Evolutionary conservation across 768 basidiomycete species (phyloP).

Genomic region (Suillus weaverae): DNA sequence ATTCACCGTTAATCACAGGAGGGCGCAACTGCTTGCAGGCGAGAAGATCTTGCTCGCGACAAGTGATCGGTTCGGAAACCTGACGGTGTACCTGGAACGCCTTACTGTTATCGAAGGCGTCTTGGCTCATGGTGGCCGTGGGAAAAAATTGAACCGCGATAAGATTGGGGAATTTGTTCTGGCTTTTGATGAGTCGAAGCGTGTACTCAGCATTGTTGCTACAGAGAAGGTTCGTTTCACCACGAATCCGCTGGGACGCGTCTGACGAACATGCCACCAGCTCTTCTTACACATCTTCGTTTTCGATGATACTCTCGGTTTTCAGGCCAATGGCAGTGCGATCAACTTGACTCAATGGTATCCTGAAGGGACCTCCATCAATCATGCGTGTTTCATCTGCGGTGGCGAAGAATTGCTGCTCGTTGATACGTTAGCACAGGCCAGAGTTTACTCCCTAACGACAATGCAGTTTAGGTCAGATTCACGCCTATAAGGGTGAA

Average conservation of each 20-base stretch:
- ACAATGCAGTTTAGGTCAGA: conserved; percentile 54
- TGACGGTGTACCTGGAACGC: conserved; percentile 42
- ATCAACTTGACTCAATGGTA: conserved; percentile 49
- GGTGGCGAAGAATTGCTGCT: conserved; percentile 55
- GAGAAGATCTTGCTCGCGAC: conserved; percentile 45
- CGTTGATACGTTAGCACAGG: conserved; percentile 43
- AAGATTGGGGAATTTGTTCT: conserved; percentile 48
- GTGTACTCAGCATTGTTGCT: conserved; percentile 47
- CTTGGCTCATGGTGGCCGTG: conserved; percentile 20
- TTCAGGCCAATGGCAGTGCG: conserved; percentile 43
- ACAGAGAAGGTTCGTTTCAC: conserved; percentile 37
- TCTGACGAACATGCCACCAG: conserved; percentile 20
- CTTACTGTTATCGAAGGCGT: conserved; percentile 33
- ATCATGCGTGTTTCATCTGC: conserved; percentile 42
- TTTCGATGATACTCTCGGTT: conserved; percentile 46
- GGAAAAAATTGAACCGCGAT: conserved; percentile 40
- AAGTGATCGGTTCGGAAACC: conserved; percentile 32
- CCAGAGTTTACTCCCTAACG: conserved; percentile 52
- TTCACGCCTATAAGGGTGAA: background rate
- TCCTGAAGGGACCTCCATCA: conserved; percentile 25
- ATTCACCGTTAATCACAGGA: conserved; percentile 19
- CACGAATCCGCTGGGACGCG: too few relatives aligned
- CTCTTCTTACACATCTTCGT: conserved; percentile 44
- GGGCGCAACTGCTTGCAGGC: conserved; percentile 41
- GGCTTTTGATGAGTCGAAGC: conserved; percentile 53